These are phyloP conservation scores for Zygnema circumcarinatum DNA, from an alignment of 139 green algal genomes.

Conservation along the genomic window DNA sequence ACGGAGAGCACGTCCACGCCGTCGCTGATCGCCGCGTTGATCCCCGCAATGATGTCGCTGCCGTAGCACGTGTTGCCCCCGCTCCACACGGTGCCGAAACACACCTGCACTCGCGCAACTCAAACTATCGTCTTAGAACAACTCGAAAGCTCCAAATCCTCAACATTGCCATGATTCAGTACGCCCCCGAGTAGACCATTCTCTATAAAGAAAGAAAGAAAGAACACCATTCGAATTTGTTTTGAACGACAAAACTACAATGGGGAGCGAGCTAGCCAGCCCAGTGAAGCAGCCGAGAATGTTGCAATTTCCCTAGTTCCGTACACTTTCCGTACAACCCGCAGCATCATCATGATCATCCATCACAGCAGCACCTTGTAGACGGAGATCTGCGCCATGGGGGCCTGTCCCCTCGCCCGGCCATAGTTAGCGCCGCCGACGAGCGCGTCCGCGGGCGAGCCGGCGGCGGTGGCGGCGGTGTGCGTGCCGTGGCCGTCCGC, in stretches of 20 bases:
- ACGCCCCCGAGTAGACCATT: too few species aligned
- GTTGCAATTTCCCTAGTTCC: neutral
- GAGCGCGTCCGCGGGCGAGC: neutral
- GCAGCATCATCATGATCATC: neutral
- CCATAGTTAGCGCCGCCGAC: neutral
- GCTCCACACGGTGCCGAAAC: neutral
- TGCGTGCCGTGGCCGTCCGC: conserved; percentile 38
- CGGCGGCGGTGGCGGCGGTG: conserved; percentile 35
- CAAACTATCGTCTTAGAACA: too few species aligned
- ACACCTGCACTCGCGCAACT: neutral
- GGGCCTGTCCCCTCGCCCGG: neutral
- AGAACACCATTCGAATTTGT: neutral
- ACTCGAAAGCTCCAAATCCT: too few species aligned
- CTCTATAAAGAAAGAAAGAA: conserved; percentile 8
- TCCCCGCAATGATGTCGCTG: neutral
- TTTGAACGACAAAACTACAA: neutral
- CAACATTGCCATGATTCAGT: too few species aligned
- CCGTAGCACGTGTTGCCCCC: conserved; percentile 3
- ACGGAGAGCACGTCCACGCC: neutral
- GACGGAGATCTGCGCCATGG: conserved; percentile 11
- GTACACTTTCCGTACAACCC: neutral
- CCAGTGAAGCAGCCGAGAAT: too few species aligned
- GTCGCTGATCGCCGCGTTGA: neutral
- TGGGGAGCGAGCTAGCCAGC: neutral
- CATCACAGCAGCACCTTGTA: too few species aligned